Evolutionary conservation across 352 stramenopile species (phyloP), one percentile per base, ranked within the genome.

Genomic region (Phytophthora litchii): DNA sequence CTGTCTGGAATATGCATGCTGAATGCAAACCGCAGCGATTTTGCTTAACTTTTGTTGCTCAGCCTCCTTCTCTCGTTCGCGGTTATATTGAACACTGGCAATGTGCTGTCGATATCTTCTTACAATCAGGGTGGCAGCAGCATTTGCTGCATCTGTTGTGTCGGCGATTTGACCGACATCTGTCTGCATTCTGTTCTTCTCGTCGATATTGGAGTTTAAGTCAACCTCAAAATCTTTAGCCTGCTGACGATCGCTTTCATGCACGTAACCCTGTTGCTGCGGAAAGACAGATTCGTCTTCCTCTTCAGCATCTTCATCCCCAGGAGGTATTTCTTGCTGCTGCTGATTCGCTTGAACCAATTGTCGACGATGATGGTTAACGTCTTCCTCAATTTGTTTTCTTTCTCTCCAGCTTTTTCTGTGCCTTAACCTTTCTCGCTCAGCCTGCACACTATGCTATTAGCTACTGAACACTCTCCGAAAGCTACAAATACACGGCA

Each of bases 101-200:
- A 6, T 11, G 38, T 64, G 61, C 4, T 27, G 46, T 5, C 63
- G 68, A 47, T 76, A 80, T 3, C 40, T 35, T 38, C 43, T 76
- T 14, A 64, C 67, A 16, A 85, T 82, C 4, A 69, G 21, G 6
- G 58, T 55, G 6, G 69, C 72, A 47, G 74, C 69, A 38, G 44
- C 29, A 11, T 55, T 47, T 17, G 70, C 54, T 27, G 63, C n/a
- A 9, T 58, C 25, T 25, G 36, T 17, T 6, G 3, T 36, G 3
- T 41, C 31, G 13, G 35, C 20, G 2, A 14, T 25, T 46, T 46
- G 25, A 0, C 29, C 29, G 13, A 19, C 21, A 5, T 46, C 23
- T 21, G 37, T 14, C 11, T 58, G 36, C 14, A 3, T 1, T 12
- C 49, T 34, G 21, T 58, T 60, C 19, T 64, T 29, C 3, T 50